Evolutionary conservation across 768 basidiomycete genomes (phyloP), one percentile per base, ranked within the genome.

Genomic region (Leccinum fibrillosum): DNA sequence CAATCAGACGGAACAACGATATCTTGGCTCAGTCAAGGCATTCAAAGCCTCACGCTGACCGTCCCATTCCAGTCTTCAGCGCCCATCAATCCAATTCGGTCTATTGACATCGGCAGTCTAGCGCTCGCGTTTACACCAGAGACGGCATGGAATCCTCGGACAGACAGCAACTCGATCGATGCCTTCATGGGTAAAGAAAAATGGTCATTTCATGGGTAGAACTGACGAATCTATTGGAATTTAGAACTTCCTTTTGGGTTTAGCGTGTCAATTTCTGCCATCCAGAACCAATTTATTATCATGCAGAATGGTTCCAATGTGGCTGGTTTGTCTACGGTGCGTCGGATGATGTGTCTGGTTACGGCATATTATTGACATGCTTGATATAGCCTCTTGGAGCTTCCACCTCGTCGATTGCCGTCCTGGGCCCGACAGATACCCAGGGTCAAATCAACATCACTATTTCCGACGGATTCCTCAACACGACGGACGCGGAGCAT

Each of bases 181-280:
- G 88, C 88, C 10, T 71, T 69, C 23, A 76, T 90, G 60, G 68
- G 85, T 86, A 70, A 56, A 78, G 68, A 19, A 23, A 30, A 19
- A 28, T 57, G 12, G 11, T 37, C 32, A n/a, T 55, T 6, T 19
- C 54, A 13, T 50, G 28, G n/a, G n/a, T 30, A 42, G 15, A 54
- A 25, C 28, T 64, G 4, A 53, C 34, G 19, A 49, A 57, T 57
- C 34, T 45, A 3, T 54, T 49, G 52, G n/a, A 51, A 42, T 55
- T 47, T 58, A 87, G 86, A 80, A 61, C 72, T 90, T 37, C 89
- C 89, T 32, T 90, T 90, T 59, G 89, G 89, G 10, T 90, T 90
- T 69, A 73, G 72, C 26, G 8, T 89, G 17, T 72, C 74, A 1
- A 82, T 90, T 53, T 78, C 75, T 28, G 69, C 86, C 58, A 89